These are phyloP conservation scores for Starmerella bombicola DNA, from an alignment of 805 yeast species.

Conservation along the genomic window DNA sequence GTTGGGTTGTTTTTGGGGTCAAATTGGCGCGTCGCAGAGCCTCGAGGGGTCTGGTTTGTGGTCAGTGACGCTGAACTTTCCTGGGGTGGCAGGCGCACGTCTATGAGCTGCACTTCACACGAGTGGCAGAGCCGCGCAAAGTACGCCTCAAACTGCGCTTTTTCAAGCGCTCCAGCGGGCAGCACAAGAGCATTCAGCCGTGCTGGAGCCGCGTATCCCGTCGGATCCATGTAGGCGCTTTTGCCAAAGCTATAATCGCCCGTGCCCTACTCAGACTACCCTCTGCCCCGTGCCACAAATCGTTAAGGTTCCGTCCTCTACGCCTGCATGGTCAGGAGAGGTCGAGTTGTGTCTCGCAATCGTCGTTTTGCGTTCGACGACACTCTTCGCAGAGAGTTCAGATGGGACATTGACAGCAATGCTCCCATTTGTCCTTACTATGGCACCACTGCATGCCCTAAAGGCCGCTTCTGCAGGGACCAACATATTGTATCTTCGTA, in stretches of 20 bases:
- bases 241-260: no score
- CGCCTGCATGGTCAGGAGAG: slow-evolving; percentile 12
- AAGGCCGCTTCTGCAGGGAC: slow-evolving; percentile 74
- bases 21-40: slow-evolving; percentile 32
- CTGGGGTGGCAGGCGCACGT: slow-evolving; percentile 36
- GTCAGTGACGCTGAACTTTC: background rate
- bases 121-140: slow-evolving; percentile 36
- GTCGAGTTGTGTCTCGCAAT: slow-evolving; percentile 19
- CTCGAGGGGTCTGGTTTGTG: slow-evolving; percentile 1
- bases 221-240: slow-evolving; percentile 28
- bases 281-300: no score
- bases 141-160: slow-evolving; percentile 35
- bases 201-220: slow-evolving; percentile 47
- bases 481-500: slow-evolving; percentile 64
- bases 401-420: slow-evolving; percentile 75
- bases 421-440: slow-evolving; percentile 75
- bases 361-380: slow-evolving; percentile 63
- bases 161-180: slow-evolving; percentile 45
- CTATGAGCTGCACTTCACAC: slow-evolving; percentile 58
- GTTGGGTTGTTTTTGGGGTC: slow-evolving; percentile 77
- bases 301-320: no score
- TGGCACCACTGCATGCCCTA: slow-evolving; percentile 64
- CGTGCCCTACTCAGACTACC: no score
- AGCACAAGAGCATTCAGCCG: slow-evolving; percentile 53
- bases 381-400: slow-evolving; percentile 64